phyloP scores from a whole-genome alignment of 768 basidiomycete genomes.

The Xanthoconium stramineum region DNA sequence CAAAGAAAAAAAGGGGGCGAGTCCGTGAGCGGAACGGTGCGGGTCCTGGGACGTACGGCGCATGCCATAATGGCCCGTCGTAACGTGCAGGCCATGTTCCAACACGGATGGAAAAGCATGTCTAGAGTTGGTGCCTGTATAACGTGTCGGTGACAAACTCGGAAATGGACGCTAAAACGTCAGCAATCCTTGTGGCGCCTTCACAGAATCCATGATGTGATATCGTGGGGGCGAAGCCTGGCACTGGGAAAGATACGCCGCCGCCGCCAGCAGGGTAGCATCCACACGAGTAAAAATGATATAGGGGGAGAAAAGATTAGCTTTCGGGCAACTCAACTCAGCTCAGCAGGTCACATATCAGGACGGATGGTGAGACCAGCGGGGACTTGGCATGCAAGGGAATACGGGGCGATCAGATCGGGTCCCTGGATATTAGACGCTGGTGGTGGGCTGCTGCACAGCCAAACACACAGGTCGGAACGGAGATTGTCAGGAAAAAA shows the following conservation, averaged over 20 bases:
- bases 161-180: not conserved
- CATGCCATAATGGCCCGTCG: conserved; percentile 16
- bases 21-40: not conserved
- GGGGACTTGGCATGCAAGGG: conserved; percentile 12
- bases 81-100: not conserved
- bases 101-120: conserved; percentile 2
- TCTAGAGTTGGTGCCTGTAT: conserved; percentile 3
- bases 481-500: not conserved
- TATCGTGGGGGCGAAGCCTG: not conserved
- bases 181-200: conserved; percentile 17
- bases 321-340: conserved; percentile 5
- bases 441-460: conserved; percentile 2
- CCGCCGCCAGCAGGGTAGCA: conserved; percentile 13
- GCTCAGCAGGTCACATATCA: not conserved
- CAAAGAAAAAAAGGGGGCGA: not conserved
- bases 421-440: conserved; percentile 3
- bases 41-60: not conserved
- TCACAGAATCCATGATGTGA: not conserved
- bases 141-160: not conserved
- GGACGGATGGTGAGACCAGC: not conserved
- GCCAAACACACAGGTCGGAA: not conserved
- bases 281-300: conserved; percentile 13
- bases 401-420: conserved; percentile 19
- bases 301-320: not conserved
- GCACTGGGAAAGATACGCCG: conserved; percentile 10